These are phyloP conservation scores for Agaricus sinodeliciosus DNA, from an alignment of 768 basidiomycete species.

Conservation along the genomic window DNA sequence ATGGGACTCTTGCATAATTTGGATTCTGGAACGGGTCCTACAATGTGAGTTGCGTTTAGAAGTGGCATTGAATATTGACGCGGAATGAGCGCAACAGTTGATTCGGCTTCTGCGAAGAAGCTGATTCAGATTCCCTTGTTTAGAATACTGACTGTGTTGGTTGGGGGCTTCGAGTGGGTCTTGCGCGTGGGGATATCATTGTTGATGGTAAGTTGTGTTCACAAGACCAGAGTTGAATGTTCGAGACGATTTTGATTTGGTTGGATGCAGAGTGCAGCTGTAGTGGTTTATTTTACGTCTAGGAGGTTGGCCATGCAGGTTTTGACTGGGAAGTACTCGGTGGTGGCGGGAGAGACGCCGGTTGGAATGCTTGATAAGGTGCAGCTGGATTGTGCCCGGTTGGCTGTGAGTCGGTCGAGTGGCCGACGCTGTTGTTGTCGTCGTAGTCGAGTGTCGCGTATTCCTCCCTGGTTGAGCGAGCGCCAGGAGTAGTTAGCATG, in stretches of 20 bases:
- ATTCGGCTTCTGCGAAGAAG: conserved; percentile 4
- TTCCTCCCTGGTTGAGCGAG: conserved; percentile 4
- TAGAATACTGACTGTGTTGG: background rate
- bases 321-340: background rate
- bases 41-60: conserved; percentile 2
- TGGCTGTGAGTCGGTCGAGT: background rate
- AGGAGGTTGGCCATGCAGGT: background rate
- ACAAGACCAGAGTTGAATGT: background rate
- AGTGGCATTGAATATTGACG: background rate
- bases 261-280: background rate
- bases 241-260: background rate
- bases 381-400: background rate
- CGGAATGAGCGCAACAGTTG: background rate
- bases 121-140: conserved; percentile 2
- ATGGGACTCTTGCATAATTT: conserved; percentile 3
- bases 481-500: background rate
- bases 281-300: conserved; percentile 2
- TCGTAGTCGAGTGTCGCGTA: conserved; percentile 4
- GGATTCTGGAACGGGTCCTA: conserved; percentile 1
- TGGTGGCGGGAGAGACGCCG: background rate
- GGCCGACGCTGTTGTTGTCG: background rate
- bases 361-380: background rate
- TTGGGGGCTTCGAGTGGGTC: background rate
- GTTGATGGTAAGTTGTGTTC: background rate
- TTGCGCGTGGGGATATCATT: conserved; percentile 1